Percentiles rank a stretch among this genome's conserved stretches.
Conservation (phyloP, 2,329 filamentous ascomycete genomes). For the Verticillium longisporum region DNA sequence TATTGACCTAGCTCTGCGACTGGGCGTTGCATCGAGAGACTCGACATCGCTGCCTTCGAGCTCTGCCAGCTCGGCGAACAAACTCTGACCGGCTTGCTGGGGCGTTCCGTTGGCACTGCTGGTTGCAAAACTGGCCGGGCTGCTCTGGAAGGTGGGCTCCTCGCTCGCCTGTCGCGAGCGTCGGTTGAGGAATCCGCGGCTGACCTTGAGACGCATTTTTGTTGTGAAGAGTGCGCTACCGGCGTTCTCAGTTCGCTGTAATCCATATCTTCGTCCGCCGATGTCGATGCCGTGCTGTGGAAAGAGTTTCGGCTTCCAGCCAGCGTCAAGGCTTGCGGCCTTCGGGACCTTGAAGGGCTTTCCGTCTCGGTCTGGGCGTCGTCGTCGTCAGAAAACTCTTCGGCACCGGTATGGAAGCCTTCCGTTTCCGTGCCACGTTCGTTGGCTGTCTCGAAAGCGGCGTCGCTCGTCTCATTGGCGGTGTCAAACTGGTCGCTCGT, state of each 20-base stretch:
- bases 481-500: conserved; percentile 70
- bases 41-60: conserved; percentile 71
- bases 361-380: conserved; percentile 81
- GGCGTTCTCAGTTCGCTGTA: conserved; percentile 53
- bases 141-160: conserved; percentile 50
- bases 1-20: conserved; percentile 36
- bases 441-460: conserved; percentile 61
- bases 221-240: conserved; percentile 45
- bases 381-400: conserved; percentile 68
- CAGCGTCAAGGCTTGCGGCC: conserved; percentile 33
- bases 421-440: conserved; percentile 85
- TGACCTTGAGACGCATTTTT: conserved; percentile 66
- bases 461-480: conserved; percentile 67
- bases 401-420: conserved; percentile 88
- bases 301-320: conserved; percentile 58
- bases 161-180: conserved; percentile 57
- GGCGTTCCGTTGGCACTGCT: conserved; percentile 43
- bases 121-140: conserved; percentile 49
- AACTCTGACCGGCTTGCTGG: conserved; percentile 58
- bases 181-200: conserved; percentile 52
- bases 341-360: conserved; percentile 38
- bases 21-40: conserved; percentile 52
- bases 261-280: conserved; percentile 61
- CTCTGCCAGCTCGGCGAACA: conserved; percentile 86
- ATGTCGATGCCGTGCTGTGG: conserved; percentile 84